Evolutionary conservation across 129 eudicot genomes (phyloP).

Genomic region (Flaveria robusta): DNA sequence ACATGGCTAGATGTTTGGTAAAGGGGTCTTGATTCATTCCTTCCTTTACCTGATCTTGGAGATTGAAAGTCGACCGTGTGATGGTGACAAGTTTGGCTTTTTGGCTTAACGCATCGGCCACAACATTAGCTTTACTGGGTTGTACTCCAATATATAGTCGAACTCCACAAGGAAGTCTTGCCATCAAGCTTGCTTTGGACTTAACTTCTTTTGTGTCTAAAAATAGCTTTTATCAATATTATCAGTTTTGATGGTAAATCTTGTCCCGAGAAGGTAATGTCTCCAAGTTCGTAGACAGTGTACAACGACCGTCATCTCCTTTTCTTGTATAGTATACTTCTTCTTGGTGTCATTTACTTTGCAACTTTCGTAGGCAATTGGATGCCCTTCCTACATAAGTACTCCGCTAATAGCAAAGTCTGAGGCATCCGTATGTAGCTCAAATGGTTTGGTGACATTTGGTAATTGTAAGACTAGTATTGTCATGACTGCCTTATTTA

Average conservation of each 20-base stretch:
- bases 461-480: neutral
- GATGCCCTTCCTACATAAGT: neutral
- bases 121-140: neutral
- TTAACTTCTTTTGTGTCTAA: neutral
- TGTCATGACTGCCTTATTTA: neutral
- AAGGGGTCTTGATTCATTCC: neutral
- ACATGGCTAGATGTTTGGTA: too few relatives aligned
- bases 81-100: neutral
- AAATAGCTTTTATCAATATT: slow-evolving; percentile 27
- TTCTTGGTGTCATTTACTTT: neutral
- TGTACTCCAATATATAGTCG: neutral
- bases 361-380: neutral
- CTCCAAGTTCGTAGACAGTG: slow-evolving; percentile 19
- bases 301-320: slow-evolving; percentile 1
- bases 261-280: slow-evolving; percentile 20
- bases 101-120: neutral
- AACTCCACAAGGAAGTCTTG: neutral
- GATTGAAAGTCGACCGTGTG: neutral
- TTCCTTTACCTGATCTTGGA: too few relatives aligned
- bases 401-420: neutral
- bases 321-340: neutral
- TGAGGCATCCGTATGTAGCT: neutral
- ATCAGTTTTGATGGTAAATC: slow-evolving; percentile 2
- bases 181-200: slow-evolving; percentile 18
- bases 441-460: neutral